Conservation (phyloP, 2,329 filamentous ascomycete species). For the Blastomyces emzantsi region DNA sequence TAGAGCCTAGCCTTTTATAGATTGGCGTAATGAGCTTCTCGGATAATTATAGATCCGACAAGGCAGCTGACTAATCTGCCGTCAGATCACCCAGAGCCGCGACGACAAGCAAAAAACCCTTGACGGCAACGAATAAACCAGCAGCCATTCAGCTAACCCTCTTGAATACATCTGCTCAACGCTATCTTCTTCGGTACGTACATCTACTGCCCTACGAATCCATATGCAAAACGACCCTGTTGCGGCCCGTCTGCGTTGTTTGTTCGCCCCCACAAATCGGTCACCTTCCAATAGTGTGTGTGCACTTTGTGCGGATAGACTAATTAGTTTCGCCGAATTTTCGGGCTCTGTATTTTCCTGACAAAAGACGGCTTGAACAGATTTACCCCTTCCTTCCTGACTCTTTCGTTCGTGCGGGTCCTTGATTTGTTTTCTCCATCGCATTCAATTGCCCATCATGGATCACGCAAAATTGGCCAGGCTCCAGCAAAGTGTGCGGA, state of each 20-base stretch:
- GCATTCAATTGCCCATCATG: slow-evolving; percentile 38
- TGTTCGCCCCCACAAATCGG: slow-evolving; percentile 1
- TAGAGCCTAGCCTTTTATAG: neutral
- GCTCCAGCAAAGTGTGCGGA: slow-evolving; percentile 58
- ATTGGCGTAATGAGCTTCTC: neutral
- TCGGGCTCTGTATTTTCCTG: neutral
- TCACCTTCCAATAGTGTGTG: neutral
- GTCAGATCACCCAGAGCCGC: neutral
- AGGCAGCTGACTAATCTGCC: neutral
- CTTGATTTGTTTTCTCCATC: neutral
- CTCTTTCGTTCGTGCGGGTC: slow-evolving; percentile 1
- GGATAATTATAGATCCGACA: neutral
- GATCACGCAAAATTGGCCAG: slow-evolving; percentile 58
- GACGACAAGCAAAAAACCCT: slow-evolving; percentile 6
- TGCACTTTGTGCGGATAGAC: slow-evolving; percentile 3
- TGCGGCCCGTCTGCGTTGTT: neutral
- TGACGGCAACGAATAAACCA: slow-evolving; percentile 5
- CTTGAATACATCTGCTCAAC: slow-evolving; percentile 3
- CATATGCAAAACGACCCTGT: slow-evolving; percentile 1
- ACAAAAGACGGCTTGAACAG: slow-evolving; percentile 1
- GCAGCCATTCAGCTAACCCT: slow-evolving; percentile 3
- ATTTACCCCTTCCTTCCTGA: neutral
- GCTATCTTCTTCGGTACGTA: slow-evolving; percentile 3
- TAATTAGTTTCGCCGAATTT: slow-evolving; percentile 4
- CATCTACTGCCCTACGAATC: neutral